phyloP scores from a whole-genome alignment of 2,329 filamentous ascomycete genomes.

The Exserohilum rostratum region DNA sequence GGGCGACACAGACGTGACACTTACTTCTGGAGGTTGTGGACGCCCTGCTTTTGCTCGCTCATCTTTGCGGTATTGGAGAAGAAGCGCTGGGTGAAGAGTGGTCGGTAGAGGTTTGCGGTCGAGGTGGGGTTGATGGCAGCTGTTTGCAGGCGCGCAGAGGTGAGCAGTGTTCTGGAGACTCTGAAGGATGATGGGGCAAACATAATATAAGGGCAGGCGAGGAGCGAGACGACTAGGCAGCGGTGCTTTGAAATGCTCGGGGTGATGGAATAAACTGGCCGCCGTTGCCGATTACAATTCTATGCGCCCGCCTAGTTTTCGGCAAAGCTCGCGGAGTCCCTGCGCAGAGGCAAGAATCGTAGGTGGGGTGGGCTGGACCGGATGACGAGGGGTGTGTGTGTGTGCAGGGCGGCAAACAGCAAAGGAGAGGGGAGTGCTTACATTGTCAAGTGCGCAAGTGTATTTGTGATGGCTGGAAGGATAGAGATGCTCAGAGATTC shows the following conservation, averaged over 20 bases:
- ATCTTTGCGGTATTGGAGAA: slow-evolving; percentile 53
- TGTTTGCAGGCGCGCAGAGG: slow-evolving; percentile 47
- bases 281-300: slow-evolving; percentile 38
- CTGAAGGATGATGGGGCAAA: slow-evolving; percentile 46
- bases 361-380: slow-evolving; percentile 6
- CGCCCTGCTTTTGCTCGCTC: slow-evolving; percentile 50
- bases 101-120: slow-evolving; percentile 40
- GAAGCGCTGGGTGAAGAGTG: slow-evolving; percentile 43
- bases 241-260: slow-evolving; percentile 44
- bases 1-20: slow-evolving; percentile 26
- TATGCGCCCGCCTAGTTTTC: slow-evolving; percentile 35
- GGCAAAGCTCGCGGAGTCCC: slow-evolving; percentile 37
- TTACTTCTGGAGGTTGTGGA: slow-evolving; percentile 57
- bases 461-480: slow-evolving; percentile 21
- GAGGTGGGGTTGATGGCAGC: slow-evolving; percentile 37
- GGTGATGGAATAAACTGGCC: slow-evolving; percentile 44
- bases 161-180: slow-evolving; percentile 52
- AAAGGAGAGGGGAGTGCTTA: slow-evolving; percentile 31
- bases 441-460: slow-evolving; percentile 21
- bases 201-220: slow-evolving; percentile 47
- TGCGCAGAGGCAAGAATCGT: slow-evolving; percentile 23
- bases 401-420: slow-evolving; percentile 5
- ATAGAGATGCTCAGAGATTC: slow-evolving; percentile 6
- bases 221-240: slow-evolving; percentile 25
- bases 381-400: too few species aligned